These are phyloP conservation scores for Citrullus mucosospermus DNA, from an alignment of 306 rosid genomes.

Conservation along the genomic window DNA sequence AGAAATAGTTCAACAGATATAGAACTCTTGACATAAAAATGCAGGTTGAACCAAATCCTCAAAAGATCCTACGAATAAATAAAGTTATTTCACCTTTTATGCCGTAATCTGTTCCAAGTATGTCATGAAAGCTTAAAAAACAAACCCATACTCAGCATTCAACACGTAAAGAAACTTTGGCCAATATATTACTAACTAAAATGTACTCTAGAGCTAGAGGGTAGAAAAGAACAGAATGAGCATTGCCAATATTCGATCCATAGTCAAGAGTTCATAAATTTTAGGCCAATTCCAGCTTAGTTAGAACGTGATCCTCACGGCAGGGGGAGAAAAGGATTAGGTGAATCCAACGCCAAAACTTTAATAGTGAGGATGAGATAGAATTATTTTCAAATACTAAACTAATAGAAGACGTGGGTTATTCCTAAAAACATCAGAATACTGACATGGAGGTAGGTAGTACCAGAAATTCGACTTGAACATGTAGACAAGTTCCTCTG, in stretches of 20 bases:
- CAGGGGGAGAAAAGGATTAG: background rate
- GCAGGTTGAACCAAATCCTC: background rate
- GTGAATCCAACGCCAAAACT: background rate
- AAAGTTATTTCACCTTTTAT: background rate
- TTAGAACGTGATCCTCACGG: background rate
- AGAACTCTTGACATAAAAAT: background rate
- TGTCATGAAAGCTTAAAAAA: background rate
- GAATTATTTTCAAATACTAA: background rate
- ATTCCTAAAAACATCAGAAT: slow-evolving; percentile 4
- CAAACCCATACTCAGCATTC: background rate
- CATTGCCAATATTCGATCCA: background rate
- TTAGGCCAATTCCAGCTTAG: background rate
- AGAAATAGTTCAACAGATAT: background rate
- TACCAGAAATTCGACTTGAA: slow-evolving; percentile 49
- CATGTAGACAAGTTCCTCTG: slow-evolving; percentile 34
- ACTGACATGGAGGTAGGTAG: slow-evolving; percentile 16
- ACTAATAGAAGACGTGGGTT: background rate
- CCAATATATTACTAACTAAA: background rate
- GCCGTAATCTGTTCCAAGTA: background rate
- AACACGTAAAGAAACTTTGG: background rate
- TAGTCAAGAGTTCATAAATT: background rate
- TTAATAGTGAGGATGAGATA: background rate
- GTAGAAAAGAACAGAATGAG: background rate
- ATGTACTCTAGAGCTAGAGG: background rate
- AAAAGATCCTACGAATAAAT: background rate